A percentile compares a stretch with the other conserved stretches of the same genome.
Evolutionary conservation across 164 flowering plant genomes (phyloP).

Genomic region (Platanus orientalis): DNA sequence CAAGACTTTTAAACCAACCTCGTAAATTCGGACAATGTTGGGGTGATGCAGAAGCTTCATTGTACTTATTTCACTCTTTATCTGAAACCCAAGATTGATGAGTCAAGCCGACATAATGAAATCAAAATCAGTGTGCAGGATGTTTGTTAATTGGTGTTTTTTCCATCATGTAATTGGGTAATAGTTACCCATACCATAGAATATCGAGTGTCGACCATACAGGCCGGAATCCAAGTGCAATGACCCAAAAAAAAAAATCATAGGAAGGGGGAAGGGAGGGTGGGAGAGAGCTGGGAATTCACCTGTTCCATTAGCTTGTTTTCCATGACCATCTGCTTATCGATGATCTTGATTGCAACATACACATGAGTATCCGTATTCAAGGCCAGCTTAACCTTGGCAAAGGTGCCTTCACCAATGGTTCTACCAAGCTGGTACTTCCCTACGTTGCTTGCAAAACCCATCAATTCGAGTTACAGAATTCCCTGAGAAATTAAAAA

Average conservation of each 20-base stretch:
- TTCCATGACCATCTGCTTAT: conserved; percentile 53
- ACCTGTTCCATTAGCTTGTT: conserved; percentile 61
- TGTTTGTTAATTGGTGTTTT: not conserved
- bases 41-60: conserved; percentile 81
- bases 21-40: conserved; percentile 63
- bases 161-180: too few relatives aligned
- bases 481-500: not conserved
- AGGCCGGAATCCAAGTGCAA: too few relatives aligned
- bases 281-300: not conserved
- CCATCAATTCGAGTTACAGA: conserved; percentile 30
- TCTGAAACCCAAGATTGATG: conserved; percentile 31
- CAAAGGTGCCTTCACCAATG: conserved; percentile 75
- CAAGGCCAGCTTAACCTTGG: conserved; percentile 67
- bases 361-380: conserved; percentile 35
- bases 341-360: conserved; percentile 71
- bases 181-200: too few relatives aligned
- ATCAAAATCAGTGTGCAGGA: not conserved
- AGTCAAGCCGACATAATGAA: not conserved
- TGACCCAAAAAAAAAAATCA: not conserved
- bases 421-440: conserved; percentile 54
- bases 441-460: conserved; percentile 39
- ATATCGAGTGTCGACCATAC: too few relatives aligned
- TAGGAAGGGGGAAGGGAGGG: not conserved
- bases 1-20: conserved; percentile 30
- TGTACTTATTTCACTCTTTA: conserved; percentile 64